Evolutionary conservation across 192 early-diverging fungal genomes (phyloP).

Genomic region (Linnemannia elongata): DNA sequence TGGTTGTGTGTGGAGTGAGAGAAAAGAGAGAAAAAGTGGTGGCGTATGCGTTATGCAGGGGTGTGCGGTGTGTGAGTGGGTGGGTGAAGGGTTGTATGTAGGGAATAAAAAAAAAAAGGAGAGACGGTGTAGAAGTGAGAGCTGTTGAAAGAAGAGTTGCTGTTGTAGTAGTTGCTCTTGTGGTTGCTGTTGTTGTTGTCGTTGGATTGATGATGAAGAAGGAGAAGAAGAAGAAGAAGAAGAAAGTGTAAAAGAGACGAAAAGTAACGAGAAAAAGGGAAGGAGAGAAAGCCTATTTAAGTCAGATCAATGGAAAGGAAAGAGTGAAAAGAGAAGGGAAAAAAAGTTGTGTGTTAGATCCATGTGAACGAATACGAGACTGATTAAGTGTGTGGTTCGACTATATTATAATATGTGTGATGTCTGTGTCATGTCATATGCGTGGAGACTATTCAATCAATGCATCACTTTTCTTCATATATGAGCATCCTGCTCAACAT

Average conservation of each 20-base stretch:
- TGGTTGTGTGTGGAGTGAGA: neutral
- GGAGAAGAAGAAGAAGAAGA: neutral
- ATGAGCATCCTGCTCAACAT: too few relatives aligned
- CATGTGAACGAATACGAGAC: neutral
- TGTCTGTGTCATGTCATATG: too few relatives aligned
- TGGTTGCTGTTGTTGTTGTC: neutral
- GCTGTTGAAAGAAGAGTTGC: neutral
- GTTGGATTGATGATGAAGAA: neutral
- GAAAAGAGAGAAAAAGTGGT: neutral
- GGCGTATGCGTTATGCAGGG: neutral
- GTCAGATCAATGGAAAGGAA: too few relatives aligned
- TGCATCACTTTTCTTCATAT: too few relatives aligned
- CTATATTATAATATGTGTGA: too few relatives aligned
- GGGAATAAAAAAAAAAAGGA: neutral
- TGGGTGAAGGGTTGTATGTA: neutral
- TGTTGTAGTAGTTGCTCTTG: neutral
- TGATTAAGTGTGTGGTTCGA: neutral
- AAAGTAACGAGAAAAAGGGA: neutral
- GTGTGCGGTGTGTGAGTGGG: neutral
- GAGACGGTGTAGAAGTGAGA: neutral
- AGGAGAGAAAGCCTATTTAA: neutral
- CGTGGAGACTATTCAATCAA: too few relatives aligned
- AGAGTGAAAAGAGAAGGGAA: neutral
- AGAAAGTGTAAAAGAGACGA: slow-evolving; percentile 1
- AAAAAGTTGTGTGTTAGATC: neutral